Conservation (phyloP, 176 grass and related monocot species). For the Areca catechu region DNA sequence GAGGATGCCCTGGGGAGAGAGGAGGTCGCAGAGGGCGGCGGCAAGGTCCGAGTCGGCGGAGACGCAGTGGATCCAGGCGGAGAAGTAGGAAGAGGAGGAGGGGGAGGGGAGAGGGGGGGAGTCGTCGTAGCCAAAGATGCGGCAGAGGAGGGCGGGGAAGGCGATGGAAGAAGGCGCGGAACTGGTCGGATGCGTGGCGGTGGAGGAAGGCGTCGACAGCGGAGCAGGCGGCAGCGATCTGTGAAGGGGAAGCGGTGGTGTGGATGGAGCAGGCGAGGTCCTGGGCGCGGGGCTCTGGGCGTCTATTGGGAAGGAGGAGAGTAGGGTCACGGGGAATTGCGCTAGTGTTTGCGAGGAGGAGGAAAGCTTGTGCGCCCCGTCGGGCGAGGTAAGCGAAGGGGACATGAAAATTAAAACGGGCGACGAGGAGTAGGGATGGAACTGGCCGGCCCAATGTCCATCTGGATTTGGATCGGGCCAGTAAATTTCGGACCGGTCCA, state of each 20-base stretch:
- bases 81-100: constrained; percentile 24
- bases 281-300: constrained; percentile 36
- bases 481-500: too few relatives aligned
- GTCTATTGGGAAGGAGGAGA: constrained; percentile 24
- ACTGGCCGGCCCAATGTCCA: too few relatives aligned
- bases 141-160: constrained; percentile 24
- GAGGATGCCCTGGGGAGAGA: constrained; percentile 49
- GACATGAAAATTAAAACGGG: constrained; percentile 18
- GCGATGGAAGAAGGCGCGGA: constrained; percentile 64
- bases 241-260: constrained; percentile 21
- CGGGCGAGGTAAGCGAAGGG: not conserved
- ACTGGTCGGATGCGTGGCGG: constrained; percentile 44
- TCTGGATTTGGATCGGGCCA: too few relatives aligned
- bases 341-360: not conserved
- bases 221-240: constrained; percentile 27
- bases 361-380: too few relatives aligned
- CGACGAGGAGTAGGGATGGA: too few relatives aligned
- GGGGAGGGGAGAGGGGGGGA: constrained; percentile 29
- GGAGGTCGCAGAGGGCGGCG: constrained; percentile 36
- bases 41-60: constrained; percentile 25
- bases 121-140: constrained; percentile 4
- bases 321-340: constrained; percentile 20
- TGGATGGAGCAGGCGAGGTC: constrained; percentile 27
- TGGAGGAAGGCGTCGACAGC: constrained; percentile 40
- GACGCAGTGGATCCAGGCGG: constrained; percentile 59